Conservation (phyloP, 2,329 filamentous ascomycete species). For the Plectosphaerella sp. region DNA sequence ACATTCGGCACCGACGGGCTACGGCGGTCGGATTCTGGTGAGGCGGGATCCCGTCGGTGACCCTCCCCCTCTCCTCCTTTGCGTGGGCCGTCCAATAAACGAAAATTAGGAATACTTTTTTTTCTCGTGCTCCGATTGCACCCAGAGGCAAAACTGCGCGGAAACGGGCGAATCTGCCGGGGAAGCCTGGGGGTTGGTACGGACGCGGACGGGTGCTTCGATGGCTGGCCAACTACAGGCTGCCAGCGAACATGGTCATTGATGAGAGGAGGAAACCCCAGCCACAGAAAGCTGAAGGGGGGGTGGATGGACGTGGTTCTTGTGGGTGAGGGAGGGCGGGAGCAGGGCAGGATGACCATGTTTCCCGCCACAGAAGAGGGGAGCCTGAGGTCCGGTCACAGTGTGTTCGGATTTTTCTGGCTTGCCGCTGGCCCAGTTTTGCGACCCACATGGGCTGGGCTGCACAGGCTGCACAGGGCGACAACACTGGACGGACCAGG, state of each 20-base stretch:
- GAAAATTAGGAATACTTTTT: too few species aligned
- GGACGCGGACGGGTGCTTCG: background rate
- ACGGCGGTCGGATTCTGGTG: too few species aligned
- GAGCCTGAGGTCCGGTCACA: background rate
- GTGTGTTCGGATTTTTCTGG: background rate
- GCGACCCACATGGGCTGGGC: background rate
- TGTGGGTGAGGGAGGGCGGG: constrained; percentile 16
- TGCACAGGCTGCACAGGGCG: background rate
- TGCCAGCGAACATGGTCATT: constrained; percentile 9
- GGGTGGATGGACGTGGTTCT: constrained; percentile 7
- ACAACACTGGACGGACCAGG: background rate
- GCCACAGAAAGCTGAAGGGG: too few species aligned
- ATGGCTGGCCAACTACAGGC: constrained; percentile 21
- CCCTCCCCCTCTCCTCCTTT: too few species aligned
- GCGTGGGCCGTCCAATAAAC: too few species aligned
- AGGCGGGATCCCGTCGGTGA: too few species aligned
- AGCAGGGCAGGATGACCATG: constrained; percentile 12
- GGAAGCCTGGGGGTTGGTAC: too few species aligned
- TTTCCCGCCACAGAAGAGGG: too few species aligned
- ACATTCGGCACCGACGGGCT: background rate
- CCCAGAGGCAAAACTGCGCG: too few species aligned
- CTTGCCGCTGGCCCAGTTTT: background rate
- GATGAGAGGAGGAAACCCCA: background rate
- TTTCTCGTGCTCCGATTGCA: too few species aligned
- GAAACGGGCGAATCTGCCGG: too few species aligned